Base-by-base conservation (phyloP, 176 grass and related monocot genomes). In the Tuctoria greenei region DNA sequence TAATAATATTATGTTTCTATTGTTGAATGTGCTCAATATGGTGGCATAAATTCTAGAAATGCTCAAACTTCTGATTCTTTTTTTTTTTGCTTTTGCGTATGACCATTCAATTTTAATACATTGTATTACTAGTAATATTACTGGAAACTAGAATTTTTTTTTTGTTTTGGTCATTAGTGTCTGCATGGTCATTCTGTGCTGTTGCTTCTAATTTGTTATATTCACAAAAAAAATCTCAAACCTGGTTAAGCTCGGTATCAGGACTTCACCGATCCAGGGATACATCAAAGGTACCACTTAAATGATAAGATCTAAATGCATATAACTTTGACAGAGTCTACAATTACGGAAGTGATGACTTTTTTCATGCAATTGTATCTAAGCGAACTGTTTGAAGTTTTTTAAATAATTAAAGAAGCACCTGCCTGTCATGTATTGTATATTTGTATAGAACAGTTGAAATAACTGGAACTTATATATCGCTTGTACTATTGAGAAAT, bases 1-100 rank as follows among this genome's bases (percentile, higher is more conserved):
- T 49, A 66, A 61, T 47, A 41, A 66, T 63, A 46, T 72, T 59
- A 35, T 60, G 14, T 82, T 69, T 31, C 5, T 73, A 21, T 52
- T 73, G 35, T 73, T 83, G n/a, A 78, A 87, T 67, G 8, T 43
- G 59, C 26, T 24, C 45, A 58, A 15, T 35, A 58, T 42, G 52
- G 38, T 51, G 27, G 37, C 67, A 45, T 76, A 61, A 44, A 64
- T 49, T 15, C 4, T 0, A 0, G 14, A 66, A 51, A 49, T 24
- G 20, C 23, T 35, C 18, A 50, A 77, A 23, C 5, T 73, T 31
- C 31, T 31, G 31, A 31, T 31, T 31, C 31, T 31, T 31, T 31
- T 31, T 31, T 31, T 31, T 31, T 31, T 1, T 3, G 31, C 31
- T 31, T n/a, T n/a, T n/a, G n/a, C n/a, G n/a, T n/a, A 3, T 31